Percentiles rank a stretch among this genome's conserved stretches.
phyloP scores from a whole-genome alignment of 2,329 filamentous ascomycete species.

The Aspergillus fumigatiaffinis region DNA sequence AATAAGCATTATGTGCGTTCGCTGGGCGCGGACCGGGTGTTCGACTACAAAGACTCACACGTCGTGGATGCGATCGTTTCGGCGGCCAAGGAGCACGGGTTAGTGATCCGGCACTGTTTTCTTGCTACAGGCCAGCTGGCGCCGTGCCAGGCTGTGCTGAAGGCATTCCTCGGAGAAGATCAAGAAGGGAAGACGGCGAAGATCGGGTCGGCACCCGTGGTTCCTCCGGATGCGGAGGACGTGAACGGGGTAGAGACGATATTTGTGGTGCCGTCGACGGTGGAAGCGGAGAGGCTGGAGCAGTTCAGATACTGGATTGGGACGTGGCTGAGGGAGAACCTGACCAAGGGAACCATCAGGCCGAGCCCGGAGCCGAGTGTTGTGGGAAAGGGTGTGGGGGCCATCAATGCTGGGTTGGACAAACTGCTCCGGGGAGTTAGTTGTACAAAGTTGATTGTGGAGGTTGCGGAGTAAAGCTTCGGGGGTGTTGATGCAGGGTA shows the following conservation, averaged over 20 bases:
- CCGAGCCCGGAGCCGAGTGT: conserved; percentile 40
- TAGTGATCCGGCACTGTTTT: conserved; percentile 41
- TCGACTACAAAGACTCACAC: conserved; percentile 36
- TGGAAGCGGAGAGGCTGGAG: conserved; percentile 30
- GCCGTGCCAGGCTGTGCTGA: conserved; percentile 37
- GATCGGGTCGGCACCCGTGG: conserved; percentile 36
- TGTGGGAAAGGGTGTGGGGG: conserved; percentile 35
- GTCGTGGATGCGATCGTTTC: conserved; percentile 32
- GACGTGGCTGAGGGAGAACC: conserved; percentile 32
- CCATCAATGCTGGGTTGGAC: conserved; percentile 40
- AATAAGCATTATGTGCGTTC: conserved; percentile 33
- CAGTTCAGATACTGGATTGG: conserved; percentile 43
- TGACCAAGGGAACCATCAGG: conserved; percentile 29
- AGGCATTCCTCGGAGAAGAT: conserved; percentile 23
- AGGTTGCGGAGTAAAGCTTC: conserved; percentile 35
- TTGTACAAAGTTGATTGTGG: conserved; percentile 42
- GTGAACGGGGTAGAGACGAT: conserved; percentile 36
- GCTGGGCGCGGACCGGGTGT: conserved; percentile 35
- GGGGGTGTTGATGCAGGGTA: no score
- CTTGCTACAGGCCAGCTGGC: conserved; percentile 38
- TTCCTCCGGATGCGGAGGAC: conserved; percentile 28
- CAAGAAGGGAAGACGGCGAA: conserved; percentile 19
- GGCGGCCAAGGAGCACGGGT: conserved; percentile 33
- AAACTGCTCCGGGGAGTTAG: conserved; percentile 38
- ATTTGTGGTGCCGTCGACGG: conserved; percentile 37